Conservation (phyloP, 2,329 filamentous ascomycete genomes). For the Teratosphaeria pseudoeucalypti region DNA sequence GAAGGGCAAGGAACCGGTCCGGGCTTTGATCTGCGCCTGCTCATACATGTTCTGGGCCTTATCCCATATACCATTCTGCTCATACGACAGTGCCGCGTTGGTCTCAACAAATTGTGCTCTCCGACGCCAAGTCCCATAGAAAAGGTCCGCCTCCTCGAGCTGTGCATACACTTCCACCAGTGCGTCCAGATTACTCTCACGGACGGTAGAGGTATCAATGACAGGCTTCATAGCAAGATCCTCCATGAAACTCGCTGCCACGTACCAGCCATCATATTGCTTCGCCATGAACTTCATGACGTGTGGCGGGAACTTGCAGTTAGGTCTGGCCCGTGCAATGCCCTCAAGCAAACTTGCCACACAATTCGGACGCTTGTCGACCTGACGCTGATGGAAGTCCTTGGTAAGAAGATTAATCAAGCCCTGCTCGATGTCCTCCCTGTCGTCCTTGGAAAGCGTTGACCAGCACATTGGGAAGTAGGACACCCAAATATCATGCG, state of each 20-base stretch:
- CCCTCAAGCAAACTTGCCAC: conserved; percentile 86
- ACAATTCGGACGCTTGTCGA: conserved; percentile 91
- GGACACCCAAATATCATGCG: conserved; percentile 81
- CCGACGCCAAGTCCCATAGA: conserved; percentile 93
- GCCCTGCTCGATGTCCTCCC: conserved; percentile 79
- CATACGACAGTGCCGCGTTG: conserved; percentile 91
- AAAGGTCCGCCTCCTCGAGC: conserved; percentile 89
- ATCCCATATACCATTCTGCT: conserved; percentile 99
- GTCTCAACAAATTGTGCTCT: conserved; percentile 95
- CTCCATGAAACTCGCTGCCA: conserved; percentile 81
- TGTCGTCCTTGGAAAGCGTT: conserved; percentile 74
- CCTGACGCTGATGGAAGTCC: conserved; percentile 87
- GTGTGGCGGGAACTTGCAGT: conserved; percentile 88
- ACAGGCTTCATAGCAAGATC: conserved; percentile 76
- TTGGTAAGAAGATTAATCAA: conserved; percentile 86
- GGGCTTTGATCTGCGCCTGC: conserved; percentile 89
- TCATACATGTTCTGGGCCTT: conserved; percentile 97
- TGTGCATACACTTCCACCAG: conserved; percentile 86
- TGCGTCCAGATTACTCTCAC: conserved; percentile 92
- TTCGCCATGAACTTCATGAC: conserved; percentile 91
- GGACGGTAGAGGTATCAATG: conserved; percentile 70
- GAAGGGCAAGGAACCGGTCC: conserved; percentile 91
- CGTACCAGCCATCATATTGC: conserved; percentile 96
- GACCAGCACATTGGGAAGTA: conserved; percentile 94
- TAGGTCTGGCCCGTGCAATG: conserved; percentile 70